Conservation (phyloP, 352 stramenopile species). For the Pelagophyceae sp. region DNA sequence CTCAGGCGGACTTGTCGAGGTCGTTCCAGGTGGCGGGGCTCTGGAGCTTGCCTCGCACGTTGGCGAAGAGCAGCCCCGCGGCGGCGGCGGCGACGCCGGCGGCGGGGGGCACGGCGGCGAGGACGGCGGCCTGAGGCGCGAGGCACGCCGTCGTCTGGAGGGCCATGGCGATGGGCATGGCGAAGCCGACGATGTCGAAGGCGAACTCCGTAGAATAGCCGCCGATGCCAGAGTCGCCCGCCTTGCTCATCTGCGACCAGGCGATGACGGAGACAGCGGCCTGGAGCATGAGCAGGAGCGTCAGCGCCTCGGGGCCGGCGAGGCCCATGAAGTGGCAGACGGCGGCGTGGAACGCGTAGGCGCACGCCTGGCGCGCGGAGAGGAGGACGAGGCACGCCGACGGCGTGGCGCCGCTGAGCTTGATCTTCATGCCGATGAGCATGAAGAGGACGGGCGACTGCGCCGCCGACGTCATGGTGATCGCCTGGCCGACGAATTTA, state of each 20-base stretch:
- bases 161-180: constrained; percentile 8
- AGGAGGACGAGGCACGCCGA: constrained; percentile 4
- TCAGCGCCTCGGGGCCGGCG: background rate
- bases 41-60: background rate
- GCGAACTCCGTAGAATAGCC: background rate
- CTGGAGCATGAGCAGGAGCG: background rate
- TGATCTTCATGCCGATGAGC: constrained; percentile 15
- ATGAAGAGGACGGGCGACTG: constrained; percentile 17
- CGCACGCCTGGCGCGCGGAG: background rate
- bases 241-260: background rate
- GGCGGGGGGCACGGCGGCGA: background rate
- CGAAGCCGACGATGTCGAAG: constrained; percentile 19
- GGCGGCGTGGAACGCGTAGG: background rate
- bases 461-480: background rate
- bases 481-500: background rate
- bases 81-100: background rate
- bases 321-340: background rate
- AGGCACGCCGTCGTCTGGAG: constrained; percentile 14
- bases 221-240: background rate
- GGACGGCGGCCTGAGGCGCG: background rate
- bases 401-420: constrained; percentile 5
- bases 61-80: background rate
- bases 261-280: constrained; percentile 12
- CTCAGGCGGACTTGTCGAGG: too few species aligned
- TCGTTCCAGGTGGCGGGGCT: background rate